Percentiles rank a stretch among this genome's conserved stretches.
Conservation (phyloP, 208 protist species). For the Leishmania major region DNA sequence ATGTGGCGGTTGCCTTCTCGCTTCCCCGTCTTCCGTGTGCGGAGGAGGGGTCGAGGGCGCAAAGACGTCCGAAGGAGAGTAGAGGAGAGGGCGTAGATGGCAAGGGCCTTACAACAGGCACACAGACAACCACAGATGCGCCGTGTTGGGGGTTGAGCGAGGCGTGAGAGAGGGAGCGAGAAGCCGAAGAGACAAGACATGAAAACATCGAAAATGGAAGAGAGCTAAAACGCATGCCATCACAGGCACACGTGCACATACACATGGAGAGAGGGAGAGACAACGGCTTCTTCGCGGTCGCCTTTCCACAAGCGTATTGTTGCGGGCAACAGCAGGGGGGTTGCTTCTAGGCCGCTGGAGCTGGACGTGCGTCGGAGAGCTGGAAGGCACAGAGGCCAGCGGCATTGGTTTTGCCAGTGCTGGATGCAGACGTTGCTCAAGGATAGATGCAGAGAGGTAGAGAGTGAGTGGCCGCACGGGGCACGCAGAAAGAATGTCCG, state of each 20-base stretch:
- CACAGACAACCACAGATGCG: not conserved
- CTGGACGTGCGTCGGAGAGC: not conserved
- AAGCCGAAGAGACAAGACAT: not conserved
- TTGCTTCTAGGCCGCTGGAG: not conserved
- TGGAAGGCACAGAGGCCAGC: not conserved
- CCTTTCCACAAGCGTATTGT: not conserved
- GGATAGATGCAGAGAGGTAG: not conserved
- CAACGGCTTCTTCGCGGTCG: not conserved
- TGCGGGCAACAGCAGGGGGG: not conserved
- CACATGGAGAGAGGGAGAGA: not conserved
- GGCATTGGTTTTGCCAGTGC: not conserved
- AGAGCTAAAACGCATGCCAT: not conserved
- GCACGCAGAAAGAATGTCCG: not conserved
- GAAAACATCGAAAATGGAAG: not conserved
- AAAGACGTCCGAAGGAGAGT: not conserved
- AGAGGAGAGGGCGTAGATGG: not conserved
- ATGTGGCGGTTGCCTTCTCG: not conserved
- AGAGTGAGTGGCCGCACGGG: not conserved
- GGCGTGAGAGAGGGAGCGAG: not conserved
- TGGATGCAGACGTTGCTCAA: not conserved
- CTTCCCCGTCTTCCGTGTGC: not conserved
- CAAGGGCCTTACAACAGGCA: not conserved
- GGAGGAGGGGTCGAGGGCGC: not conserved
- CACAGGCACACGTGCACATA: not conserved
- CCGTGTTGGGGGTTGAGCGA: not conserved